A percentile compares a stretch with the other conserved stretches of the same genome.
Conservation (phyloP, 345 rosid genomes). For the Laguncularia racemosa region DNA sequence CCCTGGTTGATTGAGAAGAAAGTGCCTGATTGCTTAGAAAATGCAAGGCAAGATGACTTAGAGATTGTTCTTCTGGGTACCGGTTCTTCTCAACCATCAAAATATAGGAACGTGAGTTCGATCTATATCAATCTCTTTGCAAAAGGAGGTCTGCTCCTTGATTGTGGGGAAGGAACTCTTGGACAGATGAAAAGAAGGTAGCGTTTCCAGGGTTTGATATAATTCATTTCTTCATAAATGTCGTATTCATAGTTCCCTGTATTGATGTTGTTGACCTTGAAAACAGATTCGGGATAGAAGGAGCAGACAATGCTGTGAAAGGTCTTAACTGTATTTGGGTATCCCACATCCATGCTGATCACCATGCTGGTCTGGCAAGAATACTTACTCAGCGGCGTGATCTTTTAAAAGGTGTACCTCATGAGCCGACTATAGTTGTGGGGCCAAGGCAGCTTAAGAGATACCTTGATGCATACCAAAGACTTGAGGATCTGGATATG, state of each 20-base stretch:
- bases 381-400: slow-evolving; percentile 72
- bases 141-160: slow-evolving; percentile 73
- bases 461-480: slow-evolving; percentile 80
- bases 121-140: slow-evolving; percentile 66
- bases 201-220: not conserved
- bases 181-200: slow-evolving; percentile 95
- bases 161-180: slow-evolving; percentile 95
- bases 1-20: slow-evolving; percentile 62
- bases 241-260: not conserved
- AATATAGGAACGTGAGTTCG: slow-evolving; percentile 83
- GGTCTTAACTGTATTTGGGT: slow-evolving; percentile 77
- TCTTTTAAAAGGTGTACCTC: slow-evolving; percentile 53
- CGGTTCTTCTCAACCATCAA: slow-evolving; percentile 98
- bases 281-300: slow-evolving; percentile 64
- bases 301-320: slow-evolving; percentile 61
- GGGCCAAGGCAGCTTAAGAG: slow-evolving; percentile 74
- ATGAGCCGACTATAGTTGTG: slow-evolving; percentile 71
- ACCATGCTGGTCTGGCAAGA: slow-evolving; percentile 84
- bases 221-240: not conserved
- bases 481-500: slow-evolving; percentile 88
- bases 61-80: slow-evolving; percentile 93
- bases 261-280: slow-evolving; percentile 4
- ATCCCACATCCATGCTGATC: slow-evolving; percentile 96
- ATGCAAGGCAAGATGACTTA: slow-evolving; percentile 66
- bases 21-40: slow-evolving; percentile 68